These are phyloP conservation scores for Trypanosoma boissoni DNA, from an alignment of 208 protist species.

Conservation along the genomic window DNA sequence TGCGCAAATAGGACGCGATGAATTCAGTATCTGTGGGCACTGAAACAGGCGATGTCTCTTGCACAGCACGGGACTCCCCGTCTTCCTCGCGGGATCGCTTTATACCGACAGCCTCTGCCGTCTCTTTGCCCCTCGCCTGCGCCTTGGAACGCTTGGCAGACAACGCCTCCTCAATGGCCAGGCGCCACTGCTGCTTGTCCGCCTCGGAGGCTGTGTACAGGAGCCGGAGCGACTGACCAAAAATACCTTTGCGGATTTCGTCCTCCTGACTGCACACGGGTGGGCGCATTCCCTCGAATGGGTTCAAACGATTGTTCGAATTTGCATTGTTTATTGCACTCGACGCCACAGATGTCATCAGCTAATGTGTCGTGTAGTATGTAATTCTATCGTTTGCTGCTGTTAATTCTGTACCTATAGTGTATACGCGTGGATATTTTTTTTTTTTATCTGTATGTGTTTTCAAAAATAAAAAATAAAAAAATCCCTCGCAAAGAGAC, in stretches of 20 bases:
- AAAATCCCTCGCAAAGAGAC: too few species aligned
- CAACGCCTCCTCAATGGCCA: slow-evolving; percentile 48
- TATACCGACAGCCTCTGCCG: slow-evolving; percentile 4
- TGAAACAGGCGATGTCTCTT: background rate
- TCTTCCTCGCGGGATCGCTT: slow-evolving; percentile 16
- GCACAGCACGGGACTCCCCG: background rate
- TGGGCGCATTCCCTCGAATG: slow-evolving; percentile 57
- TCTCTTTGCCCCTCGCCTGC: background rate
- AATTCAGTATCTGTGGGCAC: slow-evolving; percentile 48
- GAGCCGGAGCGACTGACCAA: slow-evolving; percentile 57
- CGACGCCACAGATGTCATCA: slow-evolving; percentile 1
- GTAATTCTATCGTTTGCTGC: too few species aligned
- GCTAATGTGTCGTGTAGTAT: too few species aligned
- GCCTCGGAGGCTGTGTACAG: slow-evolving; percentile 34
- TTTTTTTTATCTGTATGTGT: too few species aligned
- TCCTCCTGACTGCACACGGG: slow-evolving; percentile 78
- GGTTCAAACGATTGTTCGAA: slow-evolving; percentile 25
- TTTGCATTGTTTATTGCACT: background rate
- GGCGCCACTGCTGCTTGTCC: slow-evolving; percentile 55
- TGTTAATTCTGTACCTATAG: too few species aligned
- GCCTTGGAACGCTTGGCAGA: slow-evolving; percentile 10
- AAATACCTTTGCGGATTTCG: slow-evolving; percentile 86
- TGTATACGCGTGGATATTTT: too few species aligned
- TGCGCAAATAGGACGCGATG: slow-evolving; percentile 70
- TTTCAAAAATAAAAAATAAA: too few species aligned